Conservation (phyloP, 345 rosid genomes). For the Isatis tinctoria region DNA sequence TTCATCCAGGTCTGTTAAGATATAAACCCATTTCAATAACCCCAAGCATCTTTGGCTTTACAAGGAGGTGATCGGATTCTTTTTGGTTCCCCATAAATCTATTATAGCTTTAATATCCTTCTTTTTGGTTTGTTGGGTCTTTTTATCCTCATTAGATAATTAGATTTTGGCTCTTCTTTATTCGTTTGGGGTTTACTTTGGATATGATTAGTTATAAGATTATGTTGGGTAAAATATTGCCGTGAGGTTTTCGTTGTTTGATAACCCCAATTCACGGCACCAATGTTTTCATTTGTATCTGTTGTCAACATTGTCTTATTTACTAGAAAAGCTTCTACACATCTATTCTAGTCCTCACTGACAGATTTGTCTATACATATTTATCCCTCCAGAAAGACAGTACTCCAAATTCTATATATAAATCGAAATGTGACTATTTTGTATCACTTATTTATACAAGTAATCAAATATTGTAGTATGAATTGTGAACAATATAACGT, state of each 20-base stretch:
- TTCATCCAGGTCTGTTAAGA: slow-evolving; percentile 24
- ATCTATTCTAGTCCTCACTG: too few species aligned
- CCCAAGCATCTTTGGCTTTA: slow-evolving; percentile 31
- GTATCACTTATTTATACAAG: too few species aligned
- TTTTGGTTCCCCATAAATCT: too few species aligned
- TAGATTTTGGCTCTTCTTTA: slow-evolving; percentile 13
- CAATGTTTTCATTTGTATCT: slow-evolving; percentile 2
- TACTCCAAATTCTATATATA: too few species aligned
- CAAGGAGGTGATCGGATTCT: slow-evolving; percentile 4
- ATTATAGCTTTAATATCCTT: too few species aligned
- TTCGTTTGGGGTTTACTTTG: slow-evolving; percentile 23
- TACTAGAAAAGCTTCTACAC: too few species aligned
- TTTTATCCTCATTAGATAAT: slow-evolving; percentile 11
- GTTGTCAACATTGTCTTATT: slow-evolving; percentile 8
- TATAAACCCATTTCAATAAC: slow-evolving; percentile 20
- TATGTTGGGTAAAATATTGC: neutral
- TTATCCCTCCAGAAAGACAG: too few species aligned
- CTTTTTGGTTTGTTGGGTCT: too few species aligned
- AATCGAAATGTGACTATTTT: too few species aligned
- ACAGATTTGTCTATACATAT: too few species aligned
- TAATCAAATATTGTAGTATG: too few species aligned
- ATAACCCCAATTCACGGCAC: slow-evolving; percentile 17
- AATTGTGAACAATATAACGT: too few species aligned
- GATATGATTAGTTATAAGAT: slow-evolving; percentile 2
- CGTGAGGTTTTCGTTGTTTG: slow-evolving; percentile 10